These are phyloP conservation scores for Gracilaria domingensis DNA, from an alignment of 23 red algal genomes.

Conservation along the genomic window DNA sequence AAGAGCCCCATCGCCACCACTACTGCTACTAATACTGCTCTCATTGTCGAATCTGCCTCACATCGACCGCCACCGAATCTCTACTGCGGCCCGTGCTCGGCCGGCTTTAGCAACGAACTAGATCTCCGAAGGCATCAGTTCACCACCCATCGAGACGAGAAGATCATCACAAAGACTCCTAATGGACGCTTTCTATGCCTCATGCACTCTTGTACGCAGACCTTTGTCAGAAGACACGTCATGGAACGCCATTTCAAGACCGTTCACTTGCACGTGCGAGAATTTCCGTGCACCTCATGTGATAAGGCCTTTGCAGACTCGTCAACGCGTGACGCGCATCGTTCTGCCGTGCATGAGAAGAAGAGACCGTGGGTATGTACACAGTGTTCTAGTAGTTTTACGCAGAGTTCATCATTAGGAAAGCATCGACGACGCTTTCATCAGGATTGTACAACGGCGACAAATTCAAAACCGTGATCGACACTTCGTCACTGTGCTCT, in stretches of 20 bases:
- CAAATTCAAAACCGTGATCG: slow-evolving; percentile 16
- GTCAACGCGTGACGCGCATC: slow-evolving; percentile 56
- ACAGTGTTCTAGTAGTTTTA: slow-evolving; percentile 71
- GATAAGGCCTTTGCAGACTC: slow-evolving; percentile 68
- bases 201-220: slow-evolving; percentile 68
- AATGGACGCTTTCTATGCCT: slow-evolving; percentile 63
- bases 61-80: slow-evolving; percentile 15
- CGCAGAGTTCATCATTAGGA: slow-evolving; percentile 65
- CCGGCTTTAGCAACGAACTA: slow-evolving; percentile 36
- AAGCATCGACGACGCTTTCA: slow-evolving; percentile 67
- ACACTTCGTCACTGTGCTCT: neutral
- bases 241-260: slow-evolving; percentile 78
- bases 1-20: slow-evolving; percentile 6
- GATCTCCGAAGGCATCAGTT: slow-evolving; percentile 67
- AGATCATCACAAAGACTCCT: slow-evolving; percentile 38
- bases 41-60: slow-evolving; percentile 8
- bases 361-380: slow-evolving; percentile 64
- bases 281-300: slow-evolving; percentile 53
- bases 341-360: slow-evolving; percentile 65
- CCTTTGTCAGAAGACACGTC: slow-evolving; percentile 62
- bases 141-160: slow-evolving; percentile 26
- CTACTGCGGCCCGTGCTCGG: slow-evolving; percentile 31
- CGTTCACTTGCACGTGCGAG: slow-evolving; percentile 56
- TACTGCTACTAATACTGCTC: slow-evolving; percentile 1
- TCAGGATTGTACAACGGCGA: slow-evolving; percentile 27